phyloP scores from a whole-genome alignment of 768 basidiomycete genomes.

The Russula emetica region DNA sequence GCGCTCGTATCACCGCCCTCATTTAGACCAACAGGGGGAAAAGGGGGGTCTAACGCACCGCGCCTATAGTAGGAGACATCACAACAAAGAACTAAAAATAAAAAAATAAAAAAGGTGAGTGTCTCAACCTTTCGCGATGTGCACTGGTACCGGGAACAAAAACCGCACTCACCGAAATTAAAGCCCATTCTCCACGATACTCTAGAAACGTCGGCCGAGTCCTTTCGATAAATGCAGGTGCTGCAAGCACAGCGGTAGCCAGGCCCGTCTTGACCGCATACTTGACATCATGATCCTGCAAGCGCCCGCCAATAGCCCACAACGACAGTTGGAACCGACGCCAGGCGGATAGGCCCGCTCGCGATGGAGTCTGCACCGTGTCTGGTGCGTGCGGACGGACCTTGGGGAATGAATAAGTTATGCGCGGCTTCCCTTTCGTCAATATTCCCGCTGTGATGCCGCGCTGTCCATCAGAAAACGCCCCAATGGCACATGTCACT shows the following conservation, averaged over 20 bases:
- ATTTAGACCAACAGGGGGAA: constrained; percentile 4
- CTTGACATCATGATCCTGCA: constrained; percentile 72
- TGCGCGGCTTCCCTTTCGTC: constrained; percentile 36
- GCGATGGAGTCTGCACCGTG: constrained; percentile 75
- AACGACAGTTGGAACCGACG: constrained; percentile 64
- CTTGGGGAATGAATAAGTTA: constrained; percentile 72
- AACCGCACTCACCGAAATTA: constrained; percentile 71
- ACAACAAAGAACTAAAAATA: constrained; percentile 83
- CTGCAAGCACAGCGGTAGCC: constrained; percentile 74
- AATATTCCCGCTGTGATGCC: constrained; percentile 46
- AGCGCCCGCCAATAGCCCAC: constrained; percentile 63
- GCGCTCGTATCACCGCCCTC: constrained; percentile 19
- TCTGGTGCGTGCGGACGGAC: constrained; percentile 78
- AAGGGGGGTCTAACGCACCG: constrained; percentile 44
- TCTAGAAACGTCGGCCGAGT: constrained; percentile 76
- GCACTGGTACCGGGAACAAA: constrained; percentile 12
- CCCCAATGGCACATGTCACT: neutral
- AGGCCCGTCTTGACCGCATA: constrained; percentile 87
- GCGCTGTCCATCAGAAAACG: neutral
- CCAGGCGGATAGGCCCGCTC: constrained; percentile 51
- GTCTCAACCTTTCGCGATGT: neutral
- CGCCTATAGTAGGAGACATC: constrained; percentile 86
- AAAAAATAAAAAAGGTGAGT: neutral
- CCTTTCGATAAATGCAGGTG: constrained; percentile 80
- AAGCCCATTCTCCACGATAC: constrained; percentile 91